Evolutionary conservation across 1,284 basidiomycete species (phyloP).

Genomic region (Cutaneotrichosporon mucoides): DNA sequence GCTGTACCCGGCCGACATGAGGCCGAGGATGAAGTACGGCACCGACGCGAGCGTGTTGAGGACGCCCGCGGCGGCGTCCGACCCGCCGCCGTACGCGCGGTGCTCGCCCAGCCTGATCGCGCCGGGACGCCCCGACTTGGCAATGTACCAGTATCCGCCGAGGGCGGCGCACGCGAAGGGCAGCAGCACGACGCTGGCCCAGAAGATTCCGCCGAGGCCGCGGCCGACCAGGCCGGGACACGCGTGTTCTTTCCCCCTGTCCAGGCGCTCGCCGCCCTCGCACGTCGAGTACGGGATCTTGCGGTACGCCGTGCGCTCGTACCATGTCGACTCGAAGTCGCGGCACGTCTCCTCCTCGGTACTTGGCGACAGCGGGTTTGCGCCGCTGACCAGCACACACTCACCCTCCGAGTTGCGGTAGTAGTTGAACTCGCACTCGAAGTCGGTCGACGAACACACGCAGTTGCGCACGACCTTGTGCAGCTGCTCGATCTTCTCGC

Average conservation of each 20-base stretch:
- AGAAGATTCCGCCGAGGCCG: constrained; percentile 70
- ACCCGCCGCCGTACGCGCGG: constrained; percentile 51
- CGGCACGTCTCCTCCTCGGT: constrained; percentile 58
- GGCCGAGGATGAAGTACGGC: constrained; percentile 78
- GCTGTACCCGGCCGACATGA: constrained; percentile 60
- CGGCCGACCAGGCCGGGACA: constrained; percentile 66
- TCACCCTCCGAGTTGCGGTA: constrained; percentile 62
- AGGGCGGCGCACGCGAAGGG: constrained; percentile 70
- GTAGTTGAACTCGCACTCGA: constrained; percentile 95
- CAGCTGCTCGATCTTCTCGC: constrained; percentile 56
- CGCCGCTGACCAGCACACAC: constrained; percentile 71
- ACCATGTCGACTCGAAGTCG: constrained; percentile 71
- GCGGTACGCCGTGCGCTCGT: constrained; percentile 82
- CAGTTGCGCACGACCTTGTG: constrained; percentile 65
- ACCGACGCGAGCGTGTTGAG: constrained; percentile 72
- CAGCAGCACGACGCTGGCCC: constrained; percentile 65
- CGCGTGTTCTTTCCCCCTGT: constrained; percentile 64
- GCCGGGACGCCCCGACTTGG: constrained; percentile 57
- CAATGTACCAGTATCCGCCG: constrained; percentile 73
- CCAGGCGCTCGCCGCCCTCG: constrained; percentile 66
- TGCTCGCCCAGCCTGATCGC: constrained; percentile 65
- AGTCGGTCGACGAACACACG: constrained; percentile 67
- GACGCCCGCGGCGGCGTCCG: constrained; percentile 46
- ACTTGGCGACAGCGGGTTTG: constrained; percentile 52
- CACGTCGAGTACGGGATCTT: constrained; percentile 83